Percentiles rank a stretch among this genome's conserved stretches.
phyloP scores from a whole-genome alignment of 2,329 filamentous ascomycete genomes.

The Knufia petricola region DNA sequence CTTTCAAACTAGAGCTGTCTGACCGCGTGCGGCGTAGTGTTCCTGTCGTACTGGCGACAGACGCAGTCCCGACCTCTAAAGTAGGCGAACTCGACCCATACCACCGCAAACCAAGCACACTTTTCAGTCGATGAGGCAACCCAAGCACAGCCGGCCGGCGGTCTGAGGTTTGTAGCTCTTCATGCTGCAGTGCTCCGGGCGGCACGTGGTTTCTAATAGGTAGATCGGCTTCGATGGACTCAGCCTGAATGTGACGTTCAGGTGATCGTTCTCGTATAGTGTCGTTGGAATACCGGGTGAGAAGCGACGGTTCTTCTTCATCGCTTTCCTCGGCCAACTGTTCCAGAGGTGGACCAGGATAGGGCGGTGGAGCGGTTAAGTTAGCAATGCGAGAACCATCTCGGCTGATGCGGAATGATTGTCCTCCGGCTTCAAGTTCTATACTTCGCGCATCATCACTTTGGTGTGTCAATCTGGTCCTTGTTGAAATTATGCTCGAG shows the following conservation, averaged over 20 bases:
- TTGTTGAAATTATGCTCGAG: constrained; percentile 26
- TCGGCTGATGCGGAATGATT: constrained; percentile 26
- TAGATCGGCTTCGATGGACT: background rate
- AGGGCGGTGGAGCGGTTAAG: constrained; percentile 21
- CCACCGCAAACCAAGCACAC: background rate
- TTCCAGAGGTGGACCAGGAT: constrained; percentile 17
- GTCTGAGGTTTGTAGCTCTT: background rate
- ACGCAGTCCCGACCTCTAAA: background rate
- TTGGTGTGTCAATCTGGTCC: constrained; percentile 25
- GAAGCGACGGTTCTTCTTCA: constrained; percentile 21
- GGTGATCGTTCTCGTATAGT: background rate
- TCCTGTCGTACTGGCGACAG: background rate
- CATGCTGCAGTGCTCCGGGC: background rate
- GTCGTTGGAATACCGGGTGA: background rate
- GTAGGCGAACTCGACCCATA: background rate
- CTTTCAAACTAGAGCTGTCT: constrained; percentile 1
- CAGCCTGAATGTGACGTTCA: background rate
- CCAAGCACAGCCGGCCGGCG: background rate
- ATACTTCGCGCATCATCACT: constrained; percentile 25
- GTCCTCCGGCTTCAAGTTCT: constrained; percentile 25
- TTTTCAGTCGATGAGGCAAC: background rate
- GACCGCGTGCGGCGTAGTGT: constrained; percentile 4
- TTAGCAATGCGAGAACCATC: constrained; percentile 26
- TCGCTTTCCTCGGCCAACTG: constrained; percentile 27
- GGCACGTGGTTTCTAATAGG: background rate